phyloP scores from a whole-genome alignment of 306 rosid genomes.

The Vigna nakashimae region DNA sequence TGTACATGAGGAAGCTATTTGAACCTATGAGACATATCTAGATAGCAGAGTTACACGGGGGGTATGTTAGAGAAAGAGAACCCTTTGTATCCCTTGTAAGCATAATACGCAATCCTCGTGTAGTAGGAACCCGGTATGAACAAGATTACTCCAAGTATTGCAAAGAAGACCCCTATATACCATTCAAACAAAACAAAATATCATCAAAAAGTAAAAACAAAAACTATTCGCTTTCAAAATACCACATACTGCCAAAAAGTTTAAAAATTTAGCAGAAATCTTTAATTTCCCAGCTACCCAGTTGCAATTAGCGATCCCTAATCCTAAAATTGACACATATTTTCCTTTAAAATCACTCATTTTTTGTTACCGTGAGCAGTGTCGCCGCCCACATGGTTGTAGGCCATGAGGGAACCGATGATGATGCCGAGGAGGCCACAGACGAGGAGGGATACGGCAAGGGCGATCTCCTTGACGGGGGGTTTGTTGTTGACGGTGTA shows the following conservation, averaged over 20 bases:
- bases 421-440: constrained; percentile 80
- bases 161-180: constrained; percentile 84
- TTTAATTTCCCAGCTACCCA: constrained; percentile 32
- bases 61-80: constrained; percentile 99
- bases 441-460: constrained; percentile 86
- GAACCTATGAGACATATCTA: constrained; percentile 13
- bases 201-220: neutral
- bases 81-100: constrained; percentile 95
- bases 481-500: constrained; percentile 84
- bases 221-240: neutral
- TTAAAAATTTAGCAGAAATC: constrained; percentile 6
- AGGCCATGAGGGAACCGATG: constrained; percentile 80
- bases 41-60: constrained; percentile 61
- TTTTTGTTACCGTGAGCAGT: constrained; percentile 76
- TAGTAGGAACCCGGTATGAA: constrained; percentile 97
- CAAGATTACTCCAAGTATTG: constrained; percentile 77
- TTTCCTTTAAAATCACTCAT: neutral
- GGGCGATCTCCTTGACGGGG: constrained; percentile 94
- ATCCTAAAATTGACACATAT: constrained; percentile 26
- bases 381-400: constrained; percentile 93
- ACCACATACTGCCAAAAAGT: constrained; percentile 21
- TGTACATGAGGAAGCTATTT: constrained; percentile 45
- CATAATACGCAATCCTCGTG: constrained; percentile 97
- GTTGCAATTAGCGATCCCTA: neutral
- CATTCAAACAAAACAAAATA: constrained; percentile 33